Evolutionary conservation across 768 basidiomycete species (phyloP).

Genomic region (Crepidotus variabilis): DNA sequence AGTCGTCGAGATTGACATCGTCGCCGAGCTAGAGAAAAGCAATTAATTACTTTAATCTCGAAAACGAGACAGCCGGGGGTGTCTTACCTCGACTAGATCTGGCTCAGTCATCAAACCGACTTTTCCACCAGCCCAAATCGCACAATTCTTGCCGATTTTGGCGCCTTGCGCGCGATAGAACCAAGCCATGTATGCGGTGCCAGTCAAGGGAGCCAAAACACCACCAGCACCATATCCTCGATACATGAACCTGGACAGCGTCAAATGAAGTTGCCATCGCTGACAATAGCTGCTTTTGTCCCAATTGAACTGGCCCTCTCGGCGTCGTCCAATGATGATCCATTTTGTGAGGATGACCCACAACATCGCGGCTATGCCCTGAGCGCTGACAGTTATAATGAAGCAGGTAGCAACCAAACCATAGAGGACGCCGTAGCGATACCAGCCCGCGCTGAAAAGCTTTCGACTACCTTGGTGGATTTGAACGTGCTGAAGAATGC

Average conservation of each 20-base stretch:
- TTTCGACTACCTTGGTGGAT: slow-evolving; percentile 25
- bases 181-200: slow-evolving; percentile 42
- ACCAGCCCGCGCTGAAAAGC: slow-evolving; percentile 34
- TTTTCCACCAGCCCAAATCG: slow-evolving; percentile 37
- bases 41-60: not conserved
- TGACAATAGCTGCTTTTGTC: slow-evolving; percentile 46
- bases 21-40: slow-evolving; percentile 30
- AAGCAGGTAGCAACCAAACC: slow-evolving; percentile 36
- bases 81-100: slow-evolving; percentile 36
- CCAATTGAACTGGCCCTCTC: slow-evolving; percentile 38
- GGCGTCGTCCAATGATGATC: slow-evolving; percentile 37
- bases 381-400: slow-evolving; percentile 31
- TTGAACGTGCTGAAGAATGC: slow-evolving; percentile 30
- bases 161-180: slow-evolving; percentile 40
- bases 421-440: slow-evolving; percentile 35
- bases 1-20: slow-evolving; percentile 41
- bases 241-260: slow-evolving; percentile 32
- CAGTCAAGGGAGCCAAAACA: slow-evolving; percentile 34
- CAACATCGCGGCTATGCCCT: slow-evolving; percentile 31
- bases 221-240: slow-evolving; percentile 40
- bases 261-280: slow-evolving; percentile 45
- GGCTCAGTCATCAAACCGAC: slow-evolving; percentile 44
- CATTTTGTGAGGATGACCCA: slow-evolving; percentile 43
- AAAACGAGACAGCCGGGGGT: not conserved
- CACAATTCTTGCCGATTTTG: slow-evolving; percentile 38